Conservation (phyloP, 495 filamentous ascomycete genomes). For the Penicillium waksmanii region DNA sequence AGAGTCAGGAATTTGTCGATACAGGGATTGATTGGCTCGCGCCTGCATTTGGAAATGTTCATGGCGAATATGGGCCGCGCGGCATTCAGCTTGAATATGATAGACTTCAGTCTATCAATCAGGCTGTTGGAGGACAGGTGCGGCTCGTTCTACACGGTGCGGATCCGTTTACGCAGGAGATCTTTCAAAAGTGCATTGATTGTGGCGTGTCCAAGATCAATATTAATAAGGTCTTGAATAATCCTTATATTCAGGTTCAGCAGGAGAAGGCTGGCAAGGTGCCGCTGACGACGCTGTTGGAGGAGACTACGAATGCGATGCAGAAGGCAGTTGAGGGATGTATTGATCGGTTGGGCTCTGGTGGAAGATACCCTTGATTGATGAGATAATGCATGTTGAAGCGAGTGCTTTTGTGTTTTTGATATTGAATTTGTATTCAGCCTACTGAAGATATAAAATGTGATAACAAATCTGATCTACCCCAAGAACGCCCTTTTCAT, state of each 20-base stretch:
- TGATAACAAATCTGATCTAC: neutral
- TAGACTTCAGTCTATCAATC: slow-evolving; percentile 64
- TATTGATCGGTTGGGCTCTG: slow-evolving; percentile 71
- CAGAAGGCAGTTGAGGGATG: slow-evolving; percentile 74
- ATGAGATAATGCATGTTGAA: slow-evolving; percentile 8
- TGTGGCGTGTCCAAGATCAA: slow-evolving; percentile 78
- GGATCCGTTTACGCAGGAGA: slow-evolving; percentile 71
- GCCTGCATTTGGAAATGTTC: slow-evolving; percentile 85
- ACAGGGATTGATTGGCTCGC: slow-evolving; percentile 85
- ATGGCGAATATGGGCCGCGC: slow-evolving; percentile 77
- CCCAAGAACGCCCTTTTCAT: slow-evolving; percentile 16
- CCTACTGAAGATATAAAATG: slow-evolving; percentile 7
- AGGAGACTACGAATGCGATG: slow-evolving; percentile 72
- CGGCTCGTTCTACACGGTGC: slow-evolving; percentile 77
- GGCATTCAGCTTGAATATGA: slow-evolving; percentile 77
- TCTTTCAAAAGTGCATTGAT: slow-evolving; percentile 69
- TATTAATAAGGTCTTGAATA: slow-evolving; percentile 82
- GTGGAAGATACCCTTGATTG: slow-evolving; percentile 54
- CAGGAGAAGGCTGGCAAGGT: slow-evolving; percentile 67
- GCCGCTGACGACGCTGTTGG: slow-evolving; percentile 70
- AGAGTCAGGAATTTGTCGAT: slow-evolving; percentile 74
- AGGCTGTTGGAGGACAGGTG: slow-evolving; percentile 63
- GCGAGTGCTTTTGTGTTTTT: neutral
- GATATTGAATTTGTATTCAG: neutral
- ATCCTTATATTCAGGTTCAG: slow-evolving; percentile 66